phyloP scores from a whole-genome alignment of 2,329 filamentous ascomycete genomes.

The Amesomyces nigricolor region DNA sequence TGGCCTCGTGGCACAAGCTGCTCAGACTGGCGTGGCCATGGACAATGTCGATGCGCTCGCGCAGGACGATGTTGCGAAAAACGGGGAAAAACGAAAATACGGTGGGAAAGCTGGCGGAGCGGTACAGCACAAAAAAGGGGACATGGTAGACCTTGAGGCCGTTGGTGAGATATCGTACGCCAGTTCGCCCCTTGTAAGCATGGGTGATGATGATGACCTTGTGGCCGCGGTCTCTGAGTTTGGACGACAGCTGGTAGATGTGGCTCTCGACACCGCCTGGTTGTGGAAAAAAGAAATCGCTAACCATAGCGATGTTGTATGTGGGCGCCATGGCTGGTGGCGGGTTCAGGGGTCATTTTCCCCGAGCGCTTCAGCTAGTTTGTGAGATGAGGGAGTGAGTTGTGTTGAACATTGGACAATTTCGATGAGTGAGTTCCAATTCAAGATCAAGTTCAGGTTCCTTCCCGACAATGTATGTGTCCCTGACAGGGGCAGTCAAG shows the following conservation, averaged over 20 bases:
- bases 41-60: conserved; percentile 93
- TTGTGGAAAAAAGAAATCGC: conserved; percentile 99
- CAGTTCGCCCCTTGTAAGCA: conserved; percentile 83
- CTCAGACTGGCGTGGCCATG: conserved; percentile 95
- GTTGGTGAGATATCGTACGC: conserved; percentile 92
- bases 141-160: conserved; percentile 98
- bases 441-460: too few species aligned
- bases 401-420: too few species aligned
- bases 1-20: conserved; percentile 88
- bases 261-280: conserved; percentile 95
- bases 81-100: conserved; percentile 98
- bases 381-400: not conserved
- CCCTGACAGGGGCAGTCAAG: too few species aligned
- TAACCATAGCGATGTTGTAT: conserved; percentile 82
- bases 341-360: conserved; percentile 10
- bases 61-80: conserved; percentile 92
- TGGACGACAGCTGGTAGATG: conserved; percentile 94
- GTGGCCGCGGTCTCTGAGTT: conserved; percentile 94
- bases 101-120: conserved; percentile 87
- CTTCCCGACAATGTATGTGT: too few species aligned
- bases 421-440: too few species aligned
- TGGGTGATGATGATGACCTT: conserved; percentile 98
- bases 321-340: conserved; percentile 42
- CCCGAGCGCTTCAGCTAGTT: not conserved
- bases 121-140: conserved; percentile 92